A percentile compares a stretch with the other conserved stretches of the same genome.
These are phyloP conservation scores for Cryptosporidium felis DNA, from an alignment of 169 alveolate species.

Conservation along the genomic window DNA sequence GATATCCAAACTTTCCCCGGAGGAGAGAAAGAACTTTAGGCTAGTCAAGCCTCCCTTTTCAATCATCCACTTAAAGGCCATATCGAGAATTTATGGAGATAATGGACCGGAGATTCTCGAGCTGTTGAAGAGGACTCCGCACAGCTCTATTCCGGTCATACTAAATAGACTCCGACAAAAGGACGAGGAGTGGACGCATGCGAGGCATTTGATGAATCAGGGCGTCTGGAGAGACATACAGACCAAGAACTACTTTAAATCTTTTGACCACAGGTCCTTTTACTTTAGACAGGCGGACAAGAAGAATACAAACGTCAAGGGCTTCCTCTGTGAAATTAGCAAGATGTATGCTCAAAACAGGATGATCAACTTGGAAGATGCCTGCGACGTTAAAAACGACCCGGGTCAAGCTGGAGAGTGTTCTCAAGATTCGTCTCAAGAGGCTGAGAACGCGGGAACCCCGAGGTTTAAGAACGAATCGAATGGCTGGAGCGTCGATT, in stretches of 20 bases:
- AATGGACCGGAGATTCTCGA: conserved; percentile 78
- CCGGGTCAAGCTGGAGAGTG: no score
- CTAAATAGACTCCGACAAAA: conserved; percentile 76
- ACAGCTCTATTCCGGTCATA: conserved; percentile 78
- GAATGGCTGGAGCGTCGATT: conserved; percentile 77
- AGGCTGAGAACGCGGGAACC: no score
- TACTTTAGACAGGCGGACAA: conserved; percentile 82
- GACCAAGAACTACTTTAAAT: conserved; percentile 80
- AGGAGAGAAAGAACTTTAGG: conserved; percentile 72
- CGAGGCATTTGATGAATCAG: conserved; percentile 75
- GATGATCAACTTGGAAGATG: no score
- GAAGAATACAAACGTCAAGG: conserved; percentile 76
- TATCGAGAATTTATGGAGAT: conserved; percentile 80
- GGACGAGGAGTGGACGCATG: conserved; percentile 76
- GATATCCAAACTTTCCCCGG: conserved; percentile 57
- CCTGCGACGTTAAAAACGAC: no score
- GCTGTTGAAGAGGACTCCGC: conserved; percentile 76
- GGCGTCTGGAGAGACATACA: conserved; percentile 79
- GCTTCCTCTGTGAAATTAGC: conserved; percentile 74
- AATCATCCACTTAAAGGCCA: conserved; percentile 76
- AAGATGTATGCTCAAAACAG: conserved; percentile 72
- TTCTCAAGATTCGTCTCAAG: no score
- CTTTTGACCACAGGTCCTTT: conserved; percentile 84
- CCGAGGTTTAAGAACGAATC: conserved; percentile 71
- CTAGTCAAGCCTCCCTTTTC: conserved; percentile 66